These are phyloP conservation scores for Leptomonas pyrrhocoris DNA, from an alignment of 208 protist species.

Conservation along the genomic window DNA sequence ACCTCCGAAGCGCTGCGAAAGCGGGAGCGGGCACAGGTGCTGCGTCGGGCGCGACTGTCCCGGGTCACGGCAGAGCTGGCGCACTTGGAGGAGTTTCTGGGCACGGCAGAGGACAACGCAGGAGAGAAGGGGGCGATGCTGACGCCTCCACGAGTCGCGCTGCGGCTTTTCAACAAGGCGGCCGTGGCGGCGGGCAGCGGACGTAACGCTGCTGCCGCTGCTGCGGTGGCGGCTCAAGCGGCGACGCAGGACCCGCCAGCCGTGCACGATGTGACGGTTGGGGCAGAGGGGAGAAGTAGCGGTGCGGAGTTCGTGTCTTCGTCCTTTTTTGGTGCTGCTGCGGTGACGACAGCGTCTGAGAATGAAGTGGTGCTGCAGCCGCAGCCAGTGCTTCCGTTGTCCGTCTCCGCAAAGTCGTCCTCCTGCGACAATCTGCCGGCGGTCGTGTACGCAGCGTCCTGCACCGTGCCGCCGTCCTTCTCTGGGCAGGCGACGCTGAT, in stretches of 20 bases:
- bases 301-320: not conserved
- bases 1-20: conserved; percentile 47
- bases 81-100: conserved; percentile 4
- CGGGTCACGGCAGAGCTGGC: conserved; percentile 40
- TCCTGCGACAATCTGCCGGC: not conserved
- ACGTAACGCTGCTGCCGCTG: not conserved
- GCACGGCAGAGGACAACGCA: not conserved
- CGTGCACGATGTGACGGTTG: not conserved
- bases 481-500: conserved; percentile 26
- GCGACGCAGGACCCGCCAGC: not conserved
- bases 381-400: not conserved
- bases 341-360: not conserved
- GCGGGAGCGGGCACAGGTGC: conserved; percentile 50
- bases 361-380: conserved; percentile 19
- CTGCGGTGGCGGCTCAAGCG: not conserved
- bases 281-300: not conserved
- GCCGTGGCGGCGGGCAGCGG: conserved; percentile 25
- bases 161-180: conserved; percentile 18
- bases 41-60: conserved; percentile 42
- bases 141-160: conserved; percentile 10
- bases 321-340: not conserved
- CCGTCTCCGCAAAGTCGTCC: not conserved
- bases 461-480: conserved; percentile 21
- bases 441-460: conserved; percentile 29
- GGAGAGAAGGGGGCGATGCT: not conserved